A percentile compares a stretch with the other conserved stretches of the same genome.
Conservation (phyloP, 1,139 yeast species). For the Yamadazyma conglobata region DNA sequence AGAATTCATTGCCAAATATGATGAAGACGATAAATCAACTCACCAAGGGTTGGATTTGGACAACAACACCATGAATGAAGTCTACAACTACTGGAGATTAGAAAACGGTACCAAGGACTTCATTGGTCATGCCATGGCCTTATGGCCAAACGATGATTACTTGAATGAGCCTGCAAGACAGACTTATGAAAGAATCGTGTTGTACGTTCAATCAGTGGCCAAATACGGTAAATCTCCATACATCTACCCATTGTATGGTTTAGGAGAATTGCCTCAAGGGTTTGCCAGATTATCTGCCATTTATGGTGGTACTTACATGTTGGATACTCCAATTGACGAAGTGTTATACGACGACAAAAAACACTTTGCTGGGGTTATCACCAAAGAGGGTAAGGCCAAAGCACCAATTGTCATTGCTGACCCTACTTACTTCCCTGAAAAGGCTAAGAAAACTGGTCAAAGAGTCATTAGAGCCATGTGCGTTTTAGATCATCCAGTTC, state of each 20-base stretch:
- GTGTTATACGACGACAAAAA: constrained; percentile 63
- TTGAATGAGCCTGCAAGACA: constrained; percentile 88
- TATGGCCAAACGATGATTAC: constrained; percentile 92
- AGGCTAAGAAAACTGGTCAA: constrained; percentile 80
- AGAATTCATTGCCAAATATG: constrained; percentile 80
- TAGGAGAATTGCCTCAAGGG: constrained; percentile 98
- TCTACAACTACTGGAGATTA: constrained; percentile 83
- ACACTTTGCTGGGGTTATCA: constrained; percentile 78
- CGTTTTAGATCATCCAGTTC: constrained; percentile 83
- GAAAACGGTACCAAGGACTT: constrained; percentile 94
- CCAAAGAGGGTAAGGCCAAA: constrained; percentile 87
- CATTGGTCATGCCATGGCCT: constrained; percentile 98
- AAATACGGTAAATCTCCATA: constrained; percentile 96
- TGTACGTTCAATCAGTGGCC: constrained; percentile 88
- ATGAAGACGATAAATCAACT: constrained; percentile 74
- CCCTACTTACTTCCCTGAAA: constrained; percentile 95
- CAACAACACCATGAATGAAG: constrained; percentile 86
- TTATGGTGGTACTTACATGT: constrained; percentile 98
- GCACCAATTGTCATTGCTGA: constrained; percentile 97
- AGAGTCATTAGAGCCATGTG: constrained; percentile 95
- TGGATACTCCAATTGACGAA: constrained; percentile 93
- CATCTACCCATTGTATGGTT: constrained; percentile 91
- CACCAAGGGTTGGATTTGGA: constrained; percentile 88
- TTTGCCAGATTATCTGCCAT: constrained; percentile 96
- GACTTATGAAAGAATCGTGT: constrained; percentile 78